Percentiles rank a stretch among this genome's conserved stretches.
Evolutionary conservation across 2,329 filamentous ascomycete genomes (phyloP).

Genomic region (Botrytis elliptica): DNA sequence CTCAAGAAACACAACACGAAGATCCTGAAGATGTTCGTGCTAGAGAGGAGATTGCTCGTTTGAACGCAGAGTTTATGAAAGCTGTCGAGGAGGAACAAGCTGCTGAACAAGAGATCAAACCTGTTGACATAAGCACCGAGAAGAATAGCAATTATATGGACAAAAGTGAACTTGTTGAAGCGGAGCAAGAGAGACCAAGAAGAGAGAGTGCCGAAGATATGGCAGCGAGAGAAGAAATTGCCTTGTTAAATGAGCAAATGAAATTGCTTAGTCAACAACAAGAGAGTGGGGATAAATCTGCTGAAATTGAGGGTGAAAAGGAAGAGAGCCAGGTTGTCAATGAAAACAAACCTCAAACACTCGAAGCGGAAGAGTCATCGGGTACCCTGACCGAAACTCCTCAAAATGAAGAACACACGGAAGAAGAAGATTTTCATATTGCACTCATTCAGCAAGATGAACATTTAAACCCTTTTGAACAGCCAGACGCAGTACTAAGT

Average conservation of each 20-base stretch:
- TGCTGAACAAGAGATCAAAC: not conserved
- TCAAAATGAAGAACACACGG: not conserved
- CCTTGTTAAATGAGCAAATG: conserved; percentile 8
- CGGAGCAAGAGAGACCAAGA: not conserved
- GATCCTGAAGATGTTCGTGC: conserved; percentile 33
- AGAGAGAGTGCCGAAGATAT: conserved; percentile 1
- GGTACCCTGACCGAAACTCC: not conserved
- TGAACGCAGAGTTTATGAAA: conserved; percentile 34
- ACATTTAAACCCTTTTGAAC: not conserved
- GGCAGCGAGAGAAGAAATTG: not conserved
- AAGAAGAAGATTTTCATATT: not conserved
- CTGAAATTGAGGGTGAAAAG: not conserved
- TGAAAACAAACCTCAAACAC: not conserved
- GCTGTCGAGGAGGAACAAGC: conserved; percentile 20
- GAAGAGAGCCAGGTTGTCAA: not conserved
- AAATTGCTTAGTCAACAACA: not conserved
- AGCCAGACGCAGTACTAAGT: not conserved
- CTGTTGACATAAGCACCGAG: not conserved
- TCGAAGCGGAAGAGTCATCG: not conserved
- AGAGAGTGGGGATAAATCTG: not conserved
- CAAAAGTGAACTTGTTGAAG: not conserved
- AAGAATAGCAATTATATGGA: not conserved
- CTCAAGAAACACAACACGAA: conserved; percentile 10
- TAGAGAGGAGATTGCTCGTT: conserved; percentile 31
- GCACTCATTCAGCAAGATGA: not conserved